Conservation (phyloP, 305 asterid genomes). For the Lippia alba region DNA sequence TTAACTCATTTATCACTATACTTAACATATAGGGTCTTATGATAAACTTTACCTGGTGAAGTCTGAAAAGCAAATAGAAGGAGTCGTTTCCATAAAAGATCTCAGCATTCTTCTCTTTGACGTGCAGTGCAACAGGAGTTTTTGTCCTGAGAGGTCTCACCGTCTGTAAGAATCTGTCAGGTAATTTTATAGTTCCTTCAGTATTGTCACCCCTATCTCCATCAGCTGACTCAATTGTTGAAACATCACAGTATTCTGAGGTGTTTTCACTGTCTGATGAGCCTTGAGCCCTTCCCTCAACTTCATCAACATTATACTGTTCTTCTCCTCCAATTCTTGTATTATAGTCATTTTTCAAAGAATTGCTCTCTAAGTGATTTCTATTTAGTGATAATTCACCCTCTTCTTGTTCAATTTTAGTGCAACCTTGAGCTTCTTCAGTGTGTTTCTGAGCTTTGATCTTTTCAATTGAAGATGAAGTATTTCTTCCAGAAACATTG, state of each 20-base stretch:
- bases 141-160: conserved; percentile 68
- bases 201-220: conserved; percentile 57
- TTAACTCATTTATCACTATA: background rate
- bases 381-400: conserved; percentile 74
- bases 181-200: conserved; percentile 54
- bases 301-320: conserved; percentile 54
- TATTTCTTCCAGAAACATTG: conserved; percentile 40
- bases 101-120: conserved; percentile 55
- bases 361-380: conserved; percentile 51
- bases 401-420: conserved; percentile 64
- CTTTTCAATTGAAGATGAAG: conserved; percentile 46
- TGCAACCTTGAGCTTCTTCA: conserved; percentile 41
- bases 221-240: conserved; percentile 75
- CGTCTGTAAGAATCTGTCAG: conserved; percentile 51
- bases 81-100: conserved; percentile 89
- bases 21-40: background rate
- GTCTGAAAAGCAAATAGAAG: conserved; percentile 89
- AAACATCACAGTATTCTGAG: conserved; percentile 67
- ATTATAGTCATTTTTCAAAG: conserved; percentile 43
- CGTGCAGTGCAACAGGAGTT: conserved; percentile 44
- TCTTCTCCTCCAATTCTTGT: conserved; percentile 50
- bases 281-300: conserved; percentile 70
- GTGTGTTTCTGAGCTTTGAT: conserved; percentile 43
- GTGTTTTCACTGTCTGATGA: conserved; percentile 75
- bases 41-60: conserved; percentile 74